Base-by-base conservation (phyloP, 176 grass and related monocot species). In the Phragmites australis region DNA sequence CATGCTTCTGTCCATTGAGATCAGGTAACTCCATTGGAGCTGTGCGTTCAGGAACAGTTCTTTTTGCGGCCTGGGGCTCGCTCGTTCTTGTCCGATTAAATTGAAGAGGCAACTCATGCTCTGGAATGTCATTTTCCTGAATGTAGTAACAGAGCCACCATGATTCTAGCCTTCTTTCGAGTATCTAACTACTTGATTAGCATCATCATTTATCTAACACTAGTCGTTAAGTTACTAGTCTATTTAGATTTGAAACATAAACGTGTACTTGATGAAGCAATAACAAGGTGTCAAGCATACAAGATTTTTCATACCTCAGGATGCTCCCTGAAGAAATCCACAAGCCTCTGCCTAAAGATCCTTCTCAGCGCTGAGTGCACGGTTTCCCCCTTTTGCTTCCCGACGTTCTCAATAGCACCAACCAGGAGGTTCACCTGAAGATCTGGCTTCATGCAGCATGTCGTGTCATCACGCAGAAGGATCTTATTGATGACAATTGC, bases 381-480 rank as follows among this genome's bases (percentile, higher is more conserved):
- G 14, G 72, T 94, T 78, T 94, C 87, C 17, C 83, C 86, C 52
- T 94, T 90, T n/a, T 85, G 83, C 75, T 91, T 87, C n/a, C 11
- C 57, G 25, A 31, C 34, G 52, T 49, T 87, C 37, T 54, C 81
- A 70, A 89, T 50, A 0, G 88, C 65, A 50, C 85, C 90, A 52
- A 78, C 62, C 14, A 90, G 70, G 9, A 97, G 68, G 68, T 65
- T 90, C 37, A 94, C 84, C 72, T 94, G 95, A 62, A 94, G 87
- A 71, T 91, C 92, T 0, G 95, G 90, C 68, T 89, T 94, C 95
- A 97, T 93, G 39, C 92, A 94, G 65, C 90, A 94, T 29, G 95
- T 97, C 22, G 14, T 75, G 58, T 93, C 88, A 4, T 97, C 95
- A 2, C 74, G 83, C 79, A 89, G 22, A 78, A 92, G 87, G 60